Conservation (phyloP, 208 protist species). For the Crithidia sp. region DNA sequence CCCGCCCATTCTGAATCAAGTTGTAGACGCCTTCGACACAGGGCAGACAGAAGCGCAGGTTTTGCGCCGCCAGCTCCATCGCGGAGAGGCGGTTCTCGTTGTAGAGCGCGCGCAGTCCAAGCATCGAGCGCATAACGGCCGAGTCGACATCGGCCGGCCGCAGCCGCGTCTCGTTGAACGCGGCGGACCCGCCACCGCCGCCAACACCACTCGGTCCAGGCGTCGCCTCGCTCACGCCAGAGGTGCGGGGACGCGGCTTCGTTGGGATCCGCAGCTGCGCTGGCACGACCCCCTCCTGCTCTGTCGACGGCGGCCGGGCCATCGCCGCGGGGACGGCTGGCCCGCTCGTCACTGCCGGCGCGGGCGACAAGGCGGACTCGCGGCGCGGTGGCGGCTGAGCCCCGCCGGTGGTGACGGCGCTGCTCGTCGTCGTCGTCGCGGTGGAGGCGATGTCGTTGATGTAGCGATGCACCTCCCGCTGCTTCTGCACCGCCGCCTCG, state of each 20-base stretch:
- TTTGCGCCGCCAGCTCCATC: conserved; percentile 26
- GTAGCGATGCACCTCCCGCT: conserved; percentile 36
- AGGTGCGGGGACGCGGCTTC: conserved; percentile 10
- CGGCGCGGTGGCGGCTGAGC: background rate
- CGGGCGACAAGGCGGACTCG: background rate
- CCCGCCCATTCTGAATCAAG: conserved; percentile 51
- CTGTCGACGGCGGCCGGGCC: background rate
- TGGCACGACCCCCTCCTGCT: too few species aligned
- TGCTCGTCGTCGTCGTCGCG: conserved; percentile 6
- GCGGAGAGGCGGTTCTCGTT: conserved; percentile 31
- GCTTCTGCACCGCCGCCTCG: conserved; percentile 23
- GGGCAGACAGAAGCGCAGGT: conserved; percentile 43
- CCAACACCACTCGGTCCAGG: too few species aligned
- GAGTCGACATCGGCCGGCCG: conserved; percentile 22
- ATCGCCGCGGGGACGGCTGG: background rate
- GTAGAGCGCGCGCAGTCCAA: conserved; percentile 19
- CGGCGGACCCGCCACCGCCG: background rate
- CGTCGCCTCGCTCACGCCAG: background rate
- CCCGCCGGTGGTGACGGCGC: background rate
- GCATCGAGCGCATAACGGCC: conserved; percentile 31
- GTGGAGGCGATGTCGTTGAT: conserved; percentile 34
- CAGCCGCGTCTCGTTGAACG: conserved; percentile 22
- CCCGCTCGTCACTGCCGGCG: background rate
- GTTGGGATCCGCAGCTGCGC: background rate
- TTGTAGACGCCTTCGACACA: conserved; percentile 35